A percentile compares a stretch with the other conserved stretches of the same genome.
Conservation (phyloP, 306 rosid species). For the Glycyrrhiza uralensis region DNA sequence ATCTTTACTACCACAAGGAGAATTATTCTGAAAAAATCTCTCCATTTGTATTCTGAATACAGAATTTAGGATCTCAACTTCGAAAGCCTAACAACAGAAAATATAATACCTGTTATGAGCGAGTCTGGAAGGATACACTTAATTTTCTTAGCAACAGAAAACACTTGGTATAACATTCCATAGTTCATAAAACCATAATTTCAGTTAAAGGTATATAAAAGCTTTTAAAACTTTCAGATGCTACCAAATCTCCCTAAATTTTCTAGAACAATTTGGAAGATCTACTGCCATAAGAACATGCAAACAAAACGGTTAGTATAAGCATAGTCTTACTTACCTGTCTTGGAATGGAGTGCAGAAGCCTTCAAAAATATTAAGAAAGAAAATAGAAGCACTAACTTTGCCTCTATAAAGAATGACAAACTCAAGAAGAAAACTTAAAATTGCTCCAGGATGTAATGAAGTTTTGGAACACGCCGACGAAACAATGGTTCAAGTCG, state of each 20-base stretch:
- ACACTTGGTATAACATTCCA: background rate
- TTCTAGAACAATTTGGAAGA: conserved; percentile 8
- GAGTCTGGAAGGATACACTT: background rate
- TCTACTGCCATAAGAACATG: conserved; percentile 4
- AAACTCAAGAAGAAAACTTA: conserved; percentile 39
- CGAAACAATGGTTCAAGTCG: conserved; percentile 93
- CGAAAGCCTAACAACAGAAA: background rate
- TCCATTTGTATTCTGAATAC: background rate
- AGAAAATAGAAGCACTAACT: conserved; percentile 41
- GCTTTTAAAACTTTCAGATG: background rate
- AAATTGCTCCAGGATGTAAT: conserved; percentile 68
- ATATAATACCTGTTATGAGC: background rate
- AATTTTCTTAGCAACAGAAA: background rate
- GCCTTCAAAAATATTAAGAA: conserved; percentile 40
- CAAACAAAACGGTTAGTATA: conserved; percentile 6
- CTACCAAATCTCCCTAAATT: background rate
- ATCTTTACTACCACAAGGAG: background rate
- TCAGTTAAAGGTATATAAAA: background rate
- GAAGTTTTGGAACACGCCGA: conserved; percentile 82
- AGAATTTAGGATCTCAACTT: background rate
- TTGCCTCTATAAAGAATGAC: conserved; percentile 43
- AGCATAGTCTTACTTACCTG: conserved; percentile 39
- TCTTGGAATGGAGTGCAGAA: conserved; percentile 27
- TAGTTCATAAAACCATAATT: conserved; percentile 1
- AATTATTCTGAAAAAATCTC: background rate